Base-by-base conservation (phyloP, 2,329 filamentous ascomycete genomes). In the Colletotrichum destructivum region DNA sequence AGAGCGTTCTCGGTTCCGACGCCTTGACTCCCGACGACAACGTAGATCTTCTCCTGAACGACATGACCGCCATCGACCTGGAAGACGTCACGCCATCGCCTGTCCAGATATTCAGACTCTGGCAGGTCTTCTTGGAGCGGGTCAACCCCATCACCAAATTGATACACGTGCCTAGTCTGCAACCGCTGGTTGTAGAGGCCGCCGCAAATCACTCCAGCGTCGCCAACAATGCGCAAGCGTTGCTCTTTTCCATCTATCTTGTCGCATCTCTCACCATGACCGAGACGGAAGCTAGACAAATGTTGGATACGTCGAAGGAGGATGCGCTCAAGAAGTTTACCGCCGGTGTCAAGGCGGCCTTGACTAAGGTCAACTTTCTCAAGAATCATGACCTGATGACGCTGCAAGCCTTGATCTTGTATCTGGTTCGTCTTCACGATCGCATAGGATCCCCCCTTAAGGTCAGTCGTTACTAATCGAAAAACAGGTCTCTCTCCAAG, bases 71-170 rank as follows among this genome's bases (percentile, higher is more conserved):
- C 7, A 77, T 79, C 31, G 84, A 79, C 55, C 75, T 83, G 16
- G 84, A 87, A 63, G 84, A 87, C 16, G 81, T 93, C 77, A 91
- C 92, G 75, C 93, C 93, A 0, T 84, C 89, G 5, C 88, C 90
- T 0, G 86, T 89, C 15, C 89, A 93, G 44, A 88, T 93, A 35
- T 91, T 93, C 76, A 87, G 87, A 62, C 85, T 96, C 6, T 96
- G 93, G 93, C 91, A 94, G 78, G 84, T 90, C 11, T 95, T 92
- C 74, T 82, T 94, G 7, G 90, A 94, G 60, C 91, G 93, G 72
- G 90, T 95, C 66, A 93, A 95, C 76, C 93, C 93, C 0, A 79
- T 94, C 56, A 89, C 90, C 75, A 95, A 95, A 78, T 82, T 89
- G 56, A 90, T 94, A 31, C 93, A 96, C 77, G 88, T 92, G 1